Percentiles rank a stretch among this genome's conserved stretches.
phyloP scores from a whole-genome alignment of 805 yeast species.

The Candida awuae region DNA sequence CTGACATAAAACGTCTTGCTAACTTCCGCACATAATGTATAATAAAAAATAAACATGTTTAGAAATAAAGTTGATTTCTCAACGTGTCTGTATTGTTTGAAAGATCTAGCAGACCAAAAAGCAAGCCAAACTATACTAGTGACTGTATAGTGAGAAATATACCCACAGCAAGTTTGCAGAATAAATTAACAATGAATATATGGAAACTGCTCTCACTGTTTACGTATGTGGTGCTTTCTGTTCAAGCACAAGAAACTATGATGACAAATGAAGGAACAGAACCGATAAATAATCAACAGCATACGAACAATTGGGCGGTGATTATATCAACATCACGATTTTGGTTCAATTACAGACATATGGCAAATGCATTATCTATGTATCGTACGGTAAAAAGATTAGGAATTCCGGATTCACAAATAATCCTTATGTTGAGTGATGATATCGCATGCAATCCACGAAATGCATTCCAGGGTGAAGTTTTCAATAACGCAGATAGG shows the following conservation, averaged over 20 bases:
- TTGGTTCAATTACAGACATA: constrained; percentile 97
- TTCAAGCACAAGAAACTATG: neutral
- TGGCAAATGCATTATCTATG: constrained; percentile 92
- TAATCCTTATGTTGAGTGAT: constrained; percentile 91
- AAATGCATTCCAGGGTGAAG: constrained; percentile 92
- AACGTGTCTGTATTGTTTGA: no score
- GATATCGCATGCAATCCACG: constrained; percentile 97
- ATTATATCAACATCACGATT: constrained; percentile 91
- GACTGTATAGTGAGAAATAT: no score
- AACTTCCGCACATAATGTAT: no score
- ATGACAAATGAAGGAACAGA: neutral
- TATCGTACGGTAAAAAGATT: constrained; percentile 92
- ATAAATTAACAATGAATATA: neutral
- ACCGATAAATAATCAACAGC: constrained; percentile 20
- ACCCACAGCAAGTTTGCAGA: no score
- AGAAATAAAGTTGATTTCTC: no score
- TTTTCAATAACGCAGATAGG: constrained; percentile 87
- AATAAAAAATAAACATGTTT: no score
- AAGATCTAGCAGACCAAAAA: no score
- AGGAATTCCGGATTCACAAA: constrained; percentile 97
- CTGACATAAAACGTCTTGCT: no score
- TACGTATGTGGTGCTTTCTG: neutral
- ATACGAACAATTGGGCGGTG: constrained; percentile 76
- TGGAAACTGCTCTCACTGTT: neutral
- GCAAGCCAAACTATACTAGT: no score